phyloP scores from a whole-genome alignment of 2,329 filamentous ascomycete species.

The Cladorrhinum sp. region DNA sequence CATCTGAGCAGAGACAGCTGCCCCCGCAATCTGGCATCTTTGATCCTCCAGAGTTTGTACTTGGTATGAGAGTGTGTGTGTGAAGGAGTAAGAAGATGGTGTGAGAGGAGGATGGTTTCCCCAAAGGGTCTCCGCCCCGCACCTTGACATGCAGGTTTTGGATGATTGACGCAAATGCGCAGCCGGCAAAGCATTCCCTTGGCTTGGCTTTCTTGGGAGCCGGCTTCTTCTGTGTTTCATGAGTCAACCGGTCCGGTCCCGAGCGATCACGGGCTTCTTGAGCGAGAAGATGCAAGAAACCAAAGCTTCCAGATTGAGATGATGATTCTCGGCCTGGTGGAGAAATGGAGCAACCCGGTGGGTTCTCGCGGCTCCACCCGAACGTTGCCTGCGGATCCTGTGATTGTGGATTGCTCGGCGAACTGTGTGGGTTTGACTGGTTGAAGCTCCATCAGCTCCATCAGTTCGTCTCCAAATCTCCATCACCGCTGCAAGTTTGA shows the following conservation, averaged over 20 bases:
- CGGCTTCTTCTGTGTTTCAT: slow-evolving; percentile 3
- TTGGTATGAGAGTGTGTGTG: not conserved
- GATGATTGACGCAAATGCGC: slow-evolving; percentile 6
- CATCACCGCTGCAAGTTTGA: not conserved
- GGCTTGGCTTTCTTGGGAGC: not conserved
- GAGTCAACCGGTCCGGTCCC: slow-evolving; percentile 10
- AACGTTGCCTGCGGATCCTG: not conserved
- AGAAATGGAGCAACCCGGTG: not conserved
- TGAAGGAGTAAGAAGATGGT: not conserved
- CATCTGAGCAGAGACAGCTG: slow-evolving; percentile 16
- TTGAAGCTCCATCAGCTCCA: not conserved
- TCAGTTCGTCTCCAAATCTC: not conserved
- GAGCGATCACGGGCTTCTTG: not conserved
- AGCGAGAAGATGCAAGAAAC: not conserved
- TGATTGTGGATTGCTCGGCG: not conserved
- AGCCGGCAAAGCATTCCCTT: not conserved
- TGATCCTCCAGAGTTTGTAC: not conserved
- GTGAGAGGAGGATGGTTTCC: not conserved
- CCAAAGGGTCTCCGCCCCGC: not conserved
- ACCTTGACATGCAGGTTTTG: not conserved
- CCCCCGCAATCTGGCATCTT: slow-evolving; percentile 6
- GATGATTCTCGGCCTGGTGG: not conserved
- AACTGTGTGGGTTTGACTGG: not conserved
- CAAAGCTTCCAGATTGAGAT: not conserved
- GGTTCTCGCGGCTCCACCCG: not conserved